Evolutionary conservation across 495 filamentous ascomycete genomes (phyloP), one percentile per base, ranked within the genome.

Genomic region (Neurospora discreta): DNA sequence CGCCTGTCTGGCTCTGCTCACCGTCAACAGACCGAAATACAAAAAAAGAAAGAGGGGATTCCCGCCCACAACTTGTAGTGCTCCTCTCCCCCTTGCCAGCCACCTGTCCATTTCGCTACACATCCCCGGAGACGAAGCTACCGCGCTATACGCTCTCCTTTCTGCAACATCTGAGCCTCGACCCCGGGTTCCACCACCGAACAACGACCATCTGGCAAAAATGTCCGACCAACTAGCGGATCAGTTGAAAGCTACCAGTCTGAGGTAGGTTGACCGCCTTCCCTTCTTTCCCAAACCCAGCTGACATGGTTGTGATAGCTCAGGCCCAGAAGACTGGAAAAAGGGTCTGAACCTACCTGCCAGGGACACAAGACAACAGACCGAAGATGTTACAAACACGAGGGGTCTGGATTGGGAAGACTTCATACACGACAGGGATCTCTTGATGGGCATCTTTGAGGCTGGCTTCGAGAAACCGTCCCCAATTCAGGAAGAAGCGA

Each of bases 401-500:
- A 99, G 97, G 84, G 95, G 95, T 70, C 86, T 98, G 72, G 95
- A 98, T 72, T 99, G 97, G 75, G 95, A 98, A 78, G 94, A 99
- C 72, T 97, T 99, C 76, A 91, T 90, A 72, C 90, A 98, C 77
- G 96, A 95, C 81, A 89, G 95, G 71, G 92, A 97, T 75, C 85
- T 99, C 39, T 87, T 99, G 84, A 98, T 98, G 94, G 95, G 95
- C 40, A 98, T 99, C 71, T 98, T 98, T 81, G 96, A 98, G 83
- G 95, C 95, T 75, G 95, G 95, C 69, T 99, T 97, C 81, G 95
- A 99, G 78, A 98, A 97, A 82, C 95, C 95, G 3, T 99, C 95
- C 67, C 95, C 95, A 18, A 98, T 99, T 74, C 95, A 99, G 88
- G 95, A 99, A 90, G 95, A 97, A 82, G 91, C 94, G 44, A 98